Evolutionary conservation across 805 yeast species (phyloP).

Genomic region (Diddensiella santjacobensis): DNA sequence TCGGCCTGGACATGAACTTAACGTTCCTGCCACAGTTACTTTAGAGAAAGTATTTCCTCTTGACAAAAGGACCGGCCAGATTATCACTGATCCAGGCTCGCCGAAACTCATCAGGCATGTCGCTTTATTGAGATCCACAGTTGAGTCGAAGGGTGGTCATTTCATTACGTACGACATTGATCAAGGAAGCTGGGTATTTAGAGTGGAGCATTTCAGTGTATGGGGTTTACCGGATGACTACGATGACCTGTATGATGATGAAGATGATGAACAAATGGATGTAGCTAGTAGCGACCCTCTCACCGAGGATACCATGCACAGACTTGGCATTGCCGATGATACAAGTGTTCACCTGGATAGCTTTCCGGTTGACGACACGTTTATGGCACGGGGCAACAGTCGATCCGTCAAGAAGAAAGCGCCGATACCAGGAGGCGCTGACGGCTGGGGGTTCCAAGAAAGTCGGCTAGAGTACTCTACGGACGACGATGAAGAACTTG

Average conservation of each 20-base stretch:
- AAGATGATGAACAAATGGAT: conserved; percentile 40
- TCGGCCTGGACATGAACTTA: conserved; percentile 68
- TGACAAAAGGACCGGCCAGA: conserved; percentile 53
- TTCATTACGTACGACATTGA: conserved; percentile 77
- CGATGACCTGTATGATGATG: conserved; percentile 47
- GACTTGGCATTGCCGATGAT: background rate
- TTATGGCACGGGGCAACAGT: background rate
- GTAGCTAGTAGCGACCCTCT: conserved; percentile 39
- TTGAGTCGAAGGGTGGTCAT: conserved; percentile 62
- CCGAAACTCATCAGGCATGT: conserved; percentile 52
- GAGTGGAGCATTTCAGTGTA: conserved; percentile 85
- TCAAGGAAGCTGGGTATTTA: conserved; percentile 71
- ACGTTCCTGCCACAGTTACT: conserved; percentile 66
- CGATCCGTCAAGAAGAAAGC: background rate
- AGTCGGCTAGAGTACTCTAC: background rate
- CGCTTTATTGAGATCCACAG: conserved; percentile 43
- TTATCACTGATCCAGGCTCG: conserved; percentile 68
- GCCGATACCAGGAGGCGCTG: background rate
- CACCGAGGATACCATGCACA: background rate
- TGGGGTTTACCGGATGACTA: conserved; percentile 65
- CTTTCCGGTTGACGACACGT: background rate
- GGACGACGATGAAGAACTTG: background rate
- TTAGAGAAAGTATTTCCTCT: conserved; percentile 74
- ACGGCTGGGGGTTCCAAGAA: background rate
- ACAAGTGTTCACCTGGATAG: background rate